Base-by-base conservation (phyloP, 2,329 filamentous ascomycete genomes). In the Botrytis deweyae region DNA sequence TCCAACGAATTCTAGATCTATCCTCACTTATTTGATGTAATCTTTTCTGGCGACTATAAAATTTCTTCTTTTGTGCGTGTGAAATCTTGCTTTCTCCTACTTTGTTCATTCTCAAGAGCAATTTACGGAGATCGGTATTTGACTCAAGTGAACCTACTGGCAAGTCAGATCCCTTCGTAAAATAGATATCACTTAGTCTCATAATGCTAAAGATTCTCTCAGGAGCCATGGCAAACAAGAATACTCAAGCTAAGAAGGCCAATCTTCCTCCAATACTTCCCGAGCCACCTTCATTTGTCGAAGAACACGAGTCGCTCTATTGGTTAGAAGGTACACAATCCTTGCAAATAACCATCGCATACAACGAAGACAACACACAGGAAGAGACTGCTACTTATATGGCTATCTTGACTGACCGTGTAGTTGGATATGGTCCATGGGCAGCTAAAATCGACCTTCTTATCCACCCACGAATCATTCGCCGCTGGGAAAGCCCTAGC, bases 301-400 rank as follows among this genome's bases (percentile, higher is more conserved):
- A 68, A 33, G 25, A 12, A 44, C 49, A 68, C 49, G 49, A 68
- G 25, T 68, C 66, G 3, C 66, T 68, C 10, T 29, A 42, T n/a
- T 68, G 66, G 66, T 33, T 58, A 40, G 66, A 68, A 38, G n/a
- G 9, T 22, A 18, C 18, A 33, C 49, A 18, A 33, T 33, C 49
- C 20, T 25, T 68, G 20, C 66, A 68, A n/a, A 58, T 68, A n/a
- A 29, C 20, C n/a, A 42, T 68, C 38, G 18, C 36, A 64, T 70
- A 64, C 14, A 64, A 40, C 29, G 40, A 64, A 63, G 44, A n/a
- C 10, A 70, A 40, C 14, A 40, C 55, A 44, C 40, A 16, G 62
- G 55, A 70, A 38, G 68, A 70, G n/a, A 36, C 29, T n/a, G 55
- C 55, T 46, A 8, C 18, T 46, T 58, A 58, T n/a, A 68, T 68